Percentiles rank a stretch among this genome's conserved stretches.
phyloP scores from a whole-genome alignment of 331 rosid genomes.

The Pyrus hybrid region DNA sequence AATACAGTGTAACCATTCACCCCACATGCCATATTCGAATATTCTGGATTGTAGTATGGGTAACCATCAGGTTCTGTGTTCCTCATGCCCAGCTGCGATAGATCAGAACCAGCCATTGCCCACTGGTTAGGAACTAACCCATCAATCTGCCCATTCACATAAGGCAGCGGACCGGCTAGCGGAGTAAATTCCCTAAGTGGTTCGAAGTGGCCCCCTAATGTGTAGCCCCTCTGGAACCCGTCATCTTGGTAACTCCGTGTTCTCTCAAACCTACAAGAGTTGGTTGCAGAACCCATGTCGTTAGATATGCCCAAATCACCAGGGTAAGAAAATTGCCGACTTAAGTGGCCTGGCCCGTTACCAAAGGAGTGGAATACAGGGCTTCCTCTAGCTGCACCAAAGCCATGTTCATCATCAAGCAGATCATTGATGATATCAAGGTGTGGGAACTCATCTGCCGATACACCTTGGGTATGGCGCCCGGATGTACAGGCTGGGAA shows the following conservation, averaged over 20 bases:
- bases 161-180: constrained; percentile 35
- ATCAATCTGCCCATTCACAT: constrained; percentile 74
- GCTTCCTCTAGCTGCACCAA: constrained; percentile 31
- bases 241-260: constrained; percentile 72
- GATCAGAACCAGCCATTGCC: constrained; percentile 57
- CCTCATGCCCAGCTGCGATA: constrained; percentile 50
- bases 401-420: constrained; percentile 71
- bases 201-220: constrained; percentile 45
- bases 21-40: constrained; percentile 54
- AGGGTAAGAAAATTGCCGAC: constrained; percentile 70
- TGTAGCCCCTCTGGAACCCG: constrained; percentile 51
- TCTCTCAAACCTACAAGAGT: constrained; percentile 80
- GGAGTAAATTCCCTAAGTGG: constrained; percentile 47
- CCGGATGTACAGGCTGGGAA: constrained; percentile 57
- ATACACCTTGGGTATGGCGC: constrained; percentile 58
- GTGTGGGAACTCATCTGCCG: constrained; percentile 87
- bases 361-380: constrained; percentile 31
- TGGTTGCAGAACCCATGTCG: constrained; percentile 57
- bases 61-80: constrained; percentile 42
- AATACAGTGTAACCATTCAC: constrained; percentile 67
- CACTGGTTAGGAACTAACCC: constrained; percentile 67
- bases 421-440: constrained; percentile 93
- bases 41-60: constrained; percentile 59
- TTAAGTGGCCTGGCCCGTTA: constrained; percentile 45
- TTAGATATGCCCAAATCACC: constrained; percentile 49